Evolutionary conservation across 768 basidiomycete species (phyloP), one percentile per base, ranked within the genome.

Genomic region (Agrocybe praecox): DNA sequence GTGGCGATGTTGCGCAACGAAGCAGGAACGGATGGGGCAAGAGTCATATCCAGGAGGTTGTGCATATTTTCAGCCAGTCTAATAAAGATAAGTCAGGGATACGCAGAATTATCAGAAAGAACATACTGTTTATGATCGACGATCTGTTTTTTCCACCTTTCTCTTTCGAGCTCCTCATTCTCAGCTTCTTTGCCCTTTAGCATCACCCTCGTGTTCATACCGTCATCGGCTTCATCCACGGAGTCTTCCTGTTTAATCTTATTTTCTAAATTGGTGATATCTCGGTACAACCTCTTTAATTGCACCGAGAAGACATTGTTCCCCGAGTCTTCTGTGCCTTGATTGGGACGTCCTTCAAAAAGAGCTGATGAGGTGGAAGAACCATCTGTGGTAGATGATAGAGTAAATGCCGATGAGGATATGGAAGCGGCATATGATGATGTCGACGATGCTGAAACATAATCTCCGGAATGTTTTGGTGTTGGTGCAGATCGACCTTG

Each of bases 21-120:
- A 0, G 91, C 87, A 0, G 97, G 96, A 0, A 96, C 88, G 10
- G 85, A 85, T 0, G 95, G 93, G 2, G 95, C 88, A 36, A 93
- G 83, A 0, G 94, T 92, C 1, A 96, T 85, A 36, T 86, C 82
- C 52, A 99, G 83, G 23, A 99, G 83, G 57, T 91, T 88, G 72
- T 95, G 94, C 63, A 96, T 93, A 57, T 85, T 83, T 62, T 98
- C 96, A 0, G 92, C 94, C 6, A 98, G 83, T 57, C 96, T 98
- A 49, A 58, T 44, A 15, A 45, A 48, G 43, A 62, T 56, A 56
- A 47, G 53, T 53, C 29, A 34, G 22, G 9, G 36, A 8, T 54
- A 55, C 59, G 8, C 36, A 59, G 26, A 62, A 47, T 51, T 56
- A 4, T 23, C 21, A 19, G 54, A 33, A 61, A 15, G 15, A n/a